Evolutionary conservation across 192 early-diverging fungal species (phyloP), one percentile per base, ranked within the genome.

Genomic region (Rhizophagus prolifer): DNA sequence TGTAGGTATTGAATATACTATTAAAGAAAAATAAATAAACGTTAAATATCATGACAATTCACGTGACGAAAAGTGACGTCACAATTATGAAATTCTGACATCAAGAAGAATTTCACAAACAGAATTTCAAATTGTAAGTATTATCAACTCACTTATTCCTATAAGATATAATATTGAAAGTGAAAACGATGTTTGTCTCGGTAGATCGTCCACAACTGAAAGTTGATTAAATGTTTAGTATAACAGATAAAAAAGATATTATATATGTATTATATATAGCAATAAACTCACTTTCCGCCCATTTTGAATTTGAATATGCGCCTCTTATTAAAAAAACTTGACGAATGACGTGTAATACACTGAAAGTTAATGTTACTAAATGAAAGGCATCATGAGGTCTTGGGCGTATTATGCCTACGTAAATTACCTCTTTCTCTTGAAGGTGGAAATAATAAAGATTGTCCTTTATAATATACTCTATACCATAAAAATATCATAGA

Each of bases 391-490:
- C 58, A 13, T 58, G 54, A 3, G 71, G 71, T 34, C 71, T 34
- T 4, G 58, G 30, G 9, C 54, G 47, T 36, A 73, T 31, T 34
- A 73, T 54, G 0, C 50, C 50, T 54, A 4, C 16, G 12, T 21
- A 21, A 54, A 16, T 50, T 36, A 36, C 71, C 71, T 30, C 58
- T 44, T 31, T 73, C 71, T 60, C 41, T 60, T 36, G 71, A 73
- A 36, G 54, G 14, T 4, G 71, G 71, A 36, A 73, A 73, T 14
- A 73, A 59, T 38, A 73, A 73, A 23, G 71, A 59, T 60, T 73
- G 71, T 21, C 19, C 21, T 59, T 73, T 58, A 31, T n/a, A n/a
- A 34, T 25, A 38, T 28, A 73, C 1, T 16, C 70, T 38, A 50
- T 71, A 50, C 34, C 34, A 66, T 19, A 66, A 21, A 69, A 69